Evolutionary conservation across 116 monocot genomes (phyloP).

Genomic region (Dioscorea cayenensis): DNA sequence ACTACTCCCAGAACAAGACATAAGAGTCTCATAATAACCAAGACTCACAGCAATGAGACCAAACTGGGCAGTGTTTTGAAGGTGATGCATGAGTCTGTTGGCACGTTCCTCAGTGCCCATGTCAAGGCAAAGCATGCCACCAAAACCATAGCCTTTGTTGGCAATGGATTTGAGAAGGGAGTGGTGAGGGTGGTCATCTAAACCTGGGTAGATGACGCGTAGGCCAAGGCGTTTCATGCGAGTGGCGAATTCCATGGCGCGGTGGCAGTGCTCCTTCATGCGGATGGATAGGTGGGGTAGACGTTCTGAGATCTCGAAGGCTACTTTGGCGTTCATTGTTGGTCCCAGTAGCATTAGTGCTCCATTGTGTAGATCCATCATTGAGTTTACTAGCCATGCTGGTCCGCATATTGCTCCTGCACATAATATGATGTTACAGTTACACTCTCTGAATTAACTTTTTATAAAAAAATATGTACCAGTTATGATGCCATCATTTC

Average conservation of each 20-base stretch:
- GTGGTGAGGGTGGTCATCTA: constrained; percentile 80
- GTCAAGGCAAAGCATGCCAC: constrained; percentile 93
- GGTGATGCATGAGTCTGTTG: constrained; percentile 84
- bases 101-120: constrained; percentile 89
- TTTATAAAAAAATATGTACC: background rate
- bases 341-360: constrained; percentile 88
- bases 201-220: constrained; percentile 87
- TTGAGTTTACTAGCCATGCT: constrained; percentile 67
- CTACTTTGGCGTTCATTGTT: constrained; percentile 97
- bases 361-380: constrained; percentile 90
- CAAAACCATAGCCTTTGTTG: constrained; percentile 82
- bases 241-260: constrained; percentile 51
- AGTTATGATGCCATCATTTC: too few species aligned
- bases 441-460: too few species aligned
- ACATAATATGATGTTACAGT: too few species aligned
- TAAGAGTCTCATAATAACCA: constrained; percentile 96
- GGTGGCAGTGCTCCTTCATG: constrained; percentile 86
- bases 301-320: constrained; percentile 83
- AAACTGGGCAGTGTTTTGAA: constrained; percentile 87
- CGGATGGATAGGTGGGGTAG: constrained; percentile 83
- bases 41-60: constrained; percentile 97
- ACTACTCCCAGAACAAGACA: constrained; percentile 96
- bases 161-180: constrained; percentile 49
- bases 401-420: constrained; percentile 79
- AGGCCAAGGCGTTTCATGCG: constrained; percentile 70